Percentiles rank a stretch among this genome's conserved stretches.
Evolutionary conservation across 192 early-diverging fungal species (phyloP).

Genomic region (Linnemannia schmuckeri): DNA sequence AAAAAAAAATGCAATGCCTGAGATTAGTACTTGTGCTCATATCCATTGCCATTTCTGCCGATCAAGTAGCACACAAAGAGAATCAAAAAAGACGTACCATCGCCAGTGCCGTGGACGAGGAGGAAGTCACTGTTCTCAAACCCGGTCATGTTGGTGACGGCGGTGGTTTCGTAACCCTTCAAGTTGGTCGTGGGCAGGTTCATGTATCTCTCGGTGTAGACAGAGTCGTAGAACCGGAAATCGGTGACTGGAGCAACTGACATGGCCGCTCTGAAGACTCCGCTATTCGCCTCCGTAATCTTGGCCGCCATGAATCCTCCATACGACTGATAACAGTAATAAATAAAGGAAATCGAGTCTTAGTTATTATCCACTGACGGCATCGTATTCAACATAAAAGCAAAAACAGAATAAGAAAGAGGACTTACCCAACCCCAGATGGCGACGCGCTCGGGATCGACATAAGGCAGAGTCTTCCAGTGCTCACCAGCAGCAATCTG

Average conservation of each 20-base stretch:
- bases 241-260: conserved; percentile 97
- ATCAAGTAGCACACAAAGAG: neutral
- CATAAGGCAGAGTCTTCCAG: conserved; percentile 75
- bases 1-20: neutral
- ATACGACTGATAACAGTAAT: conserved; percentile 73
- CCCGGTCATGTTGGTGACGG: conserved; percentile 83
- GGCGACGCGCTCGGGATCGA: conserved; percentile 84
- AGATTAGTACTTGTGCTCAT: neutral
- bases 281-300: conserved; percentile 85
- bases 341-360: neutral
- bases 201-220: conserved; percentile 99
- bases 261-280: conserved; percentile 87
- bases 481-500: conserved; percentile 86
- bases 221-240: conserved; percentile 81
- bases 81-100: conserved; percentile 65
- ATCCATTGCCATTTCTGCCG: no score
- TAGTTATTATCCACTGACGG: no score
- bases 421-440: conserved; percentile 93
- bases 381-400: no score
- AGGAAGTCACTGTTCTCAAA: conserved; percentile 86
- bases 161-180: conserved; percentile 82
- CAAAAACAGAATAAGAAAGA: neutral
- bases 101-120: conserved; percentile 91
- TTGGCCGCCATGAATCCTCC: conserved; percentile 92
- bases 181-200: conserved; percentile 84